Evolutionary conservation across 345 rosid genomes (phyloP).

Genomic region (Eucalyptus erythrocorys): DNA sequence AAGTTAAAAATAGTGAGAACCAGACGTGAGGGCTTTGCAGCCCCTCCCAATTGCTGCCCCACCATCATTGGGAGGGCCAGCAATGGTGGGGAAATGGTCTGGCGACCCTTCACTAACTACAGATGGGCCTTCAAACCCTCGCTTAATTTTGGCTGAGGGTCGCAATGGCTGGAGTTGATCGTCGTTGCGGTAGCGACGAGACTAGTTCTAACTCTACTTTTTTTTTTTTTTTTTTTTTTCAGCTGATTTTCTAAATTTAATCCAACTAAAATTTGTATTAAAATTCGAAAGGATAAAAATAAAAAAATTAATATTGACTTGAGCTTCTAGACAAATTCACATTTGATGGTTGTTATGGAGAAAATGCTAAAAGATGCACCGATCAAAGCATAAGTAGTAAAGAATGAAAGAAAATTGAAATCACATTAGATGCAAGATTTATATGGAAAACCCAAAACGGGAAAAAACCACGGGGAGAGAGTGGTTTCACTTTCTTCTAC

Average conservation of each 20-base stretch:
- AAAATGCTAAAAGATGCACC: too few species aligned
- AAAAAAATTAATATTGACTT: not conserved
- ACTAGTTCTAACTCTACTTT: not conserved
- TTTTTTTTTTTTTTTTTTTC: too few species aligned
- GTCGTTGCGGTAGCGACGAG: not conserved
- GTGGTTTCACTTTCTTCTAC: too few species aligned
- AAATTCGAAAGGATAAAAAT: not conserved
- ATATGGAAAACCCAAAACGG: accelerated
- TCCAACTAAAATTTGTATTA: not conserved
- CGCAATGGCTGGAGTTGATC: not conserved
- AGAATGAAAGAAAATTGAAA: too few species aligned
- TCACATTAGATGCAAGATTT: too few species aligned
- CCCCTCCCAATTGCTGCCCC: not conserved
- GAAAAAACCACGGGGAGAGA: too few species aligned
- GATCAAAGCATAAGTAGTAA: too few species aligned
- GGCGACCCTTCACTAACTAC: not conserved
- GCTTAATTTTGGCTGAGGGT: too few species aligned
- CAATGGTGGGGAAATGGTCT: not conserved
- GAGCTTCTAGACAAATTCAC: not conserved
- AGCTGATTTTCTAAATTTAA: too few species aligned
- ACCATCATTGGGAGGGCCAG: not conserved
- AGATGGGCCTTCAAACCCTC: not conserved
- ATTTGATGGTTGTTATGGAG: not conserved
- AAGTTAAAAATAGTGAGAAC: not conserved
- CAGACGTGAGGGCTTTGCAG: not conserved